Base-by-base conservation (phyloP, 2,329 filamentous ascomycete species). In the Ambrosiella xylebori region DNA sequence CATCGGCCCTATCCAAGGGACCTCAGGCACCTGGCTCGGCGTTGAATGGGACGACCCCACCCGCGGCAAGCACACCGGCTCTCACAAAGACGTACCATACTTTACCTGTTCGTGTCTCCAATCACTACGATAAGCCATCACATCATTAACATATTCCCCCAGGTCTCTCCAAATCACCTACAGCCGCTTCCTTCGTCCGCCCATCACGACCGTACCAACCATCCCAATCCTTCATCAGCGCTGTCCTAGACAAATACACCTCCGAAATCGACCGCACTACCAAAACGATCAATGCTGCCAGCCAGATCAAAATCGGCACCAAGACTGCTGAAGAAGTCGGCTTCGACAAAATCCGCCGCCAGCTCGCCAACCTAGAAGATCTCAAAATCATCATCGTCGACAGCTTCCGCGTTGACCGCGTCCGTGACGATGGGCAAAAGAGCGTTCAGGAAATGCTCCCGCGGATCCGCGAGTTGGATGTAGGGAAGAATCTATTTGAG, bases 311-410 rank as follows among this genome's bases (percentile, higher is more conserved):
- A 57, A 84, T 76, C 76, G 95, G 74, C 71, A 86, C 70, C 41
- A 97, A 97, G 70, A 79, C 90, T 15, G 91, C 88, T 4, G 86
- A 97, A 71, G 91, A 97, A 71, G 81, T 97, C 39, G 93, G 93
- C 37, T 97, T 97, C 64, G 89, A 95, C 64, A 96, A 96, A 74
- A 88, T 96, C 63, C 81, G 85, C 49, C 78, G 78, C 63, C 81
- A 90, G 69, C 82, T 94, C 65, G 85, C 89, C 64, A 75, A 85
- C 66, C 74, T 97, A 38, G 74, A 84, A 57, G 86, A 93, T 64
- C 76, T 97, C 61, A 84, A 78, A 63, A 82, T 90, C 58, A 82
- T 94, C 54, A 80, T 97, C 44, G 74, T 98, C 7, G 90, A 97
- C 70, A 83, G 85, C 12, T 71, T 88, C 66, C 75, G 80, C 55